A percentile compares a stretch with the other conserved stretches of the same genome.
These are phyloP conservation scores for Serpula lacrymans DNA, from an alignment of 768 basidiomycete species.

Conservation along the genomic window DNA sequence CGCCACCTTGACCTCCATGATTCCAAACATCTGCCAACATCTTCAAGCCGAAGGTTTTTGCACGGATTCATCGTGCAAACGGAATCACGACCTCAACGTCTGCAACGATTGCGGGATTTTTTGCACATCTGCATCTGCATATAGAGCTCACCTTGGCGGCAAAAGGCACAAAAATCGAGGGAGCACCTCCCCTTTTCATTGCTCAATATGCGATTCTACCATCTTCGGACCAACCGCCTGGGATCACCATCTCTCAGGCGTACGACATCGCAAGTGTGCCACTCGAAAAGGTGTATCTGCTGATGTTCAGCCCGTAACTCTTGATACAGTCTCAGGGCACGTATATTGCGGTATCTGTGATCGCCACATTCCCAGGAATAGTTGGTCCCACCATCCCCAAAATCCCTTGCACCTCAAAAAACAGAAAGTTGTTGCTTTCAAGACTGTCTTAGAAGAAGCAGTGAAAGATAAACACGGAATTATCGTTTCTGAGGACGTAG, in stretches of 20 bases:
- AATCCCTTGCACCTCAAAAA: slow-evolving; percentile 31
- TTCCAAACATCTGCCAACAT: too few relatives aligned
- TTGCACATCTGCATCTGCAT: slow-evolving; percentile 17
- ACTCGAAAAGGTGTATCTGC: slow-evolving; percentile 16
- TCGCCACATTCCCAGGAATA: too few relatives aligned
- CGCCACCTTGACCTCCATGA: too few relatives aligned
- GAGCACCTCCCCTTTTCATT: slow-evolving; percentile 15
- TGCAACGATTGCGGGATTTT: slow-evolving; percentile 38
- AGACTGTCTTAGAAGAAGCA: slow-evolving; percentile 44
- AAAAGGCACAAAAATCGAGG: slow-evolving; percentile 26
- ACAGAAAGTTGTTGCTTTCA: slow-evolving; percentile 36
- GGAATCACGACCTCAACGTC: slow-evolving; percentile 34
- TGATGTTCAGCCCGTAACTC: slow-evolving; percentile 28
- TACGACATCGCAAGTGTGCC: slow-evolving; percentile 17
- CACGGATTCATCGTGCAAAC: too few relatives aligned
- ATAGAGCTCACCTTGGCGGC: slow-evolving; percentile 23
- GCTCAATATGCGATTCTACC: slow-evolving; percentile 28
- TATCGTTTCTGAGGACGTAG: slow-evolving; percentile 36
- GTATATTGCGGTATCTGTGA: slow-evolving; percentile 29
- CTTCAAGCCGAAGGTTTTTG: too few relatives aligned
- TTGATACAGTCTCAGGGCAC: slow-evolving; percentile 14
- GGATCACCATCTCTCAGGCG: slow-evolving; percentile 19
- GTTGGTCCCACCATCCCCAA: slow-evolving; percentile 33
- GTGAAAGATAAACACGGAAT: slow-evolving; percentile 54
- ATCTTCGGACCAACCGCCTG: slow-evolving; percentile 13